Percentiles rank a stretch among this genome's conserved stretches.
phyloP scores from a whole-genome alignment of 352 stramenopile genomes.

The Phytophthora fragariaefolia region DNA sequence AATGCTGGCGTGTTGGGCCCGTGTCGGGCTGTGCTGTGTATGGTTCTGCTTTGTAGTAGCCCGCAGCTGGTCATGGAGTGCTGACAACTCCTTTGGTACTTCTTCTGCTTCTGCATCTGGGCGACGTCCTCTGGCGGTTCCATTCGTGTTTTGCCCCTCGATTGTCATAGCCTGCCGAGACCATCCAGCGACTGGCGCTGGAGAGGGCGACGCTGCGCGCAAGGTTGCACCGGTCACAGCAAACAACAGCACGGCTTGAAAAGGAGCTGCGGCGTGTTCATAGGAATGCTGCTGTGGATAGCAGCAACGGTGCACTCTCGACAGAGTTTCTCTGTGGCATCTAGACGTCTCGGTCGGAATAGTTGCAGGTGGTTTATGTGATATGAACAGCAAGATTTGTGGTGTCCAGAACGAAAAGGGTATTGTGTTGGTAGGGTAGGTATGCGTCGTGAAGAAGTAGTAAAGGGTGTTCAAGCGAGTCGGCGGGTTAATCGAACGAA shows the following conservation, averaged over 20 bases:
- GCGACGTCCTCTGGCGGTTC: conserved; percentile 38
- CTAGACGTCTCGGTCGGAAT: conserved; percentile 28
- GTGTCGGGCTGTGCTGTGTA: conserved; percentile 35
- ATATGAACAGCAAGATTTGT: conserved; percentile 18
- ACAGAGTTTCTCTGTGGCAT: conserved; percentile 78
- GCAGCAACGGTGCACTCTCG: conserved; percentile 45
- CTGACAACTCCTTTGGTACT: conserved; percentile 45
- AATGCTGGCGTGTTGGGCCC: conserved; percentile 43
- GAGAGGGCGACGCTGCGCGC: conserved; percentile 54
- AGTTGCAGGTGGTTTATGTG: not conserved
- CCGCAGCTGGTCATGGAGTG: conserved; percentile 45
- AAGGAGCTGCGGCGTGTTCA: conserved; percentile 60
- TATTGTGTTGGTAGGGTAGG: conserved; percentile 19
- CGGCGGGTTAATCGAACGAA: conserved; percentile 25
- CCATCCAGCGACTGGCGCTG: conserved; percentile 56
- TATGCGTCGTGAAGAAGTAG: conserved; percentile 15
- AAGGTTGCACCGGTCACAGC: conserved; percentile 57
- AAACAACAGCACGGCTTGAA: conserved; percentile 64
- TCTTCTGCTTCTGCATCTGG: conserved; percentile 42
- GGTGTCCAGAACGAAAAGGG: conserved; percentile 25
- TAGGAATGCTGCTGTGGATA: conserved; percentile 49
- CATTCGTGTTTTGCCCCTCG: conserved; percentile 40
- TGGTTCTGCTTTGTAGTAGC: conserved; percentile 42
- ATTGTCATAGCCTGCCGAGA: conserved; percentile 48
- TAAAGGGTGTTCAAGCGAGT: conserved; percentile 15